Conservation (phyloP, 768 basidiomycete genomes). For the Phallus indusiatus region DNA sequence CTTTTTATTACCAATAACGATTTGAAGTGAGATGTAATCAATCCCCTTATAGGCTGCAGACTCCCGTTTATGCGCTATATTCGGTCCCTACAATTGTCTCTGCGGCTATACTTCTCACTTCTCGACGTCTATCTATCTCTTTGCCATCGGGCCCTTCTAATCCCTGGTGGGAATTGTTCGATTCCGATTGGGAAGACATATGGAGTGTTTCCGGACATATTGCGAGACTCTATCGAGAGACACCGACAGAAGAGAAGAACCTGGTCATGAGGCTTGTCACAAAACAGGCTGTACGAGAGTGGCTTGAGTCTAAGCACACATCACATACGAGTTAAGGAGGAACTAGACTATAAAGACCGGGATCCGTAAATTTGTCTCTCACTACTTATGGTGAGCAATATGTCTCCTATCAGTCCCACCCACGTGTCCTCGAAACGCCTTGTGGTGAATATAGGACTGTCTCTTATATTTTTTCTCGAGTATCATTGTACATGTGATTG, state of each 20-base stretch:
- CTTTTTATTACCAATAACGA: conserved; percentile 2
- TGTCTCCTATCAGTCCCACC: no score
- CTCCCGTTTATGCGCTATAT: conserved; percentile 85
- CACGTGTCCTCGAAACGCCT: no score
- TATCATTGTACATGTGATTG: no score
- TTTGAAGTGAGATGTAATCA: not conserved
- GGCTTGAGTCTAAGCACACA: conserved; percentile 55
- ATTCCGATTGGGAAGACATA: conserved; percentile 83
- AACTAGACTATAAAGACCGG: not conserved
- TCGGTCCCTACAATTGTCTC: conserved; percentile 85
- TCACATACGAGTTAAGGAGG: not conserved
- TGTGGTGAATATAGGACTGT: no score
- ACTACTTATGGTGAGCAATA: no score
- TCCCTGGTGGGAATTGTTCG: conserved; percentile 93
- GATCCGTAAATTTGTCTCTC: no score
- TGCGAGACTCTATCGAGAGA: conserved; percentile 66
- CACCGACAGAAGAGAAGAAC: conserved; percentile 35
- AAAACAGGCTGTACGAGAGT: conserved; percentile 73
- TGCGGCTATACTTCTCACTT: conserved; percentile 77
- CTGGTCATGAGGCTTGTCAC: conserved; percentile 48
- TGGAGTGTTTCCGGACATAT: conserved; percentile 79
- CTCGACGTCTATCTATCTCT: conserved; percentile 59
- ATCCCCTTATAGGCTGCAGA: conserved; percentile 64
- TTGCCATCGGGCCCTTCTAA: conserved; percentile 63
- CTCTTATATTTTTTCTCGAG: no score